Evolutionary conservation across 257 asterid species (phyloP).

Genomic region (Cinchona pubescens): DNA sequence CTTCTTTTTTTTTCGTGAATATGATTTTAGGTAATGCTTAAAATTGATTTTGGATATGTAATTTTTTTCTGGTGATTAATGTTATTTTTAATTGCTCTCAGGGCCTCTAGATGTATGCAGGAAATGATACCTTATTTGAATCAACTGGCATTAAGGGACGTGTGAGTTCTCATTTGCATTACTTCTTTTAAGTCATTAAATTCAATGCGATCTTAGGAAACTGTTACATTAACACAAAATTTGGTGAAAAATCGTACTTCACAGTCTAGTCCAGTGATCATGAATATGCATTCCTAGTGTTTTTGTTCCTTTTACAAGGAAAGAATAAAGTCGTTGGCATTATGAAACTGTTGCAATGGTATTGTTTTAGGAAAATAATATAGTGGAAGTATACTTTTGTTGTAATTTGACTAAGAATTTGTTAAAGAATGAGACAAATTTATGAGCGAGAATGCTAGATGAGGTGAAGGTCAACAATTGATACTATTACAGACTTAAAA

Average conservation of each 20-base stretch:
- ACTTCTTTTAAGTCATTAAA: not conserved
- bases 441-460: not conserved
- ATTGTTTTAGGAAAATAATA: not conserved
- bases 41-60: too few species aligned
- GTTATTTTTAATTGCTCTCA: constrained; percentile 28
- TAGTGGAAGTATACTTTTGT: not conserved
- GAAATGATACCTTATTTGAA: constrained; percentile 71
- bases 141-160: constrained; percentile 84
- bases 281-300: too few species aligned
- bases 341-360: not conserved
- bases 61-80: too few species aligned
- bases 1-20: not conserved
- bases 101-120: constrained; percentile 93
- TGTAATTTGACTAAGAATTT: not conserved
- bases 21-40: too few species aligned
- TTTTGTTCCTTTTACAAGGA: too few species aligned
- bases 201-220: too few species aligned
- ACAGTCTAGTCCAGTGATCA: not conserved
- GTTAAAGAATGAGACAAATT: not conserved
- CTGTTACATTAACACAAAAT: too few species aligned
- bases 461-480: too few species aligned
- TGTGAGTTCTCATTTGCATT: constrained; percentile 49
- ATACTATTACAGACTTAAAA: not conserved
- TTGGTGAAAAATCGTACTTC: not conserved
- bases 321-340: not conserved